phyloP scores from a whole-genome alignment of 257 asterid genomes.

The Rubia yunnanensis region DNA sequence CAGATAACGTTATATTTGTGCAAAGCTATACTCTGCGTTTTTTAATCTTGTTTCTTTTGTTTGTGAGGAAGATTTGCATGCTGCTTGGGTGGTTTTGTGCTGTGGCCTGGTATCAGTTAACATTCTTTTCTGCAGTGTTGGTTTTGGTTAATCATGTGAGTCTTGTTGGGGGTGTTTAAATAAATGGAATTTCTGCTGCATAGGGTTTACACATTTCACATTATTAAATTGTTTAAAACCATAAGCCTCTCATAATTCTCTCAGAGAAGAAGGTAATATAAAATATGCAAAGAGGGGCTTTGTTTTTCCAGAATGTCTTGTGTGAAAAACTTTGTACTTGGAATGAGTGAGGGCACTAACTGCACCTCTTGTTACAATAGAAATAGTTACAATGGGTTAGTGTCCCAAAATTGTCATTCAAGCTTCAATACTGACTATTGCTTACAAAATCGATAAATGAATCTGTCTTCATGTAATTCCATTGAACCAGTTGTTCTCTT shows the following conservation, averaged over 20 bases:
- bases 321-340: neutral
- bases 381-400: neutral
- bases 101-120: neutral
- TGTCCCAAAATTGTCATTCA: neutral
- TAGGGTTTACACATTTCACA: neutral
- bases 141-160: neutral
- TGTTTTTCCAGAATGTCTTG: neutral
- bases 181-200: neutral
- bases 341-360: neutral
- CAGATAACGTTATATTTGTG: neutral
- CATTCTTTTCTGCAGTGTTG: neutral
- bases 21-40: neutral
- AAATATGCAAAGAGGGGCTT: neutral
- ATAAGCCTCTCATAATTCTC: neutral
- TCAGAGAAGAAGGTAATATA: neutral
- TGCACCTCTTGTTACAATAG: neutral
- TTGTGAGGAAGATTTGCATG: neutral
- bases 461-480: neutral
- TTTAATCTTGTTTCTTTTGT: neutral
- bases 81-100: neutral
- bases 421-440: neutral
- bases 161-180: neutral
- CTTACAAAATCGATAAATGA: neutral
- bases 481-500: neutral
- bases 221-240: neutral